Evolutionary conservation across 306 rosid genomes (phyloP).

Genomic region (Alnus glutinosa): DNA sequence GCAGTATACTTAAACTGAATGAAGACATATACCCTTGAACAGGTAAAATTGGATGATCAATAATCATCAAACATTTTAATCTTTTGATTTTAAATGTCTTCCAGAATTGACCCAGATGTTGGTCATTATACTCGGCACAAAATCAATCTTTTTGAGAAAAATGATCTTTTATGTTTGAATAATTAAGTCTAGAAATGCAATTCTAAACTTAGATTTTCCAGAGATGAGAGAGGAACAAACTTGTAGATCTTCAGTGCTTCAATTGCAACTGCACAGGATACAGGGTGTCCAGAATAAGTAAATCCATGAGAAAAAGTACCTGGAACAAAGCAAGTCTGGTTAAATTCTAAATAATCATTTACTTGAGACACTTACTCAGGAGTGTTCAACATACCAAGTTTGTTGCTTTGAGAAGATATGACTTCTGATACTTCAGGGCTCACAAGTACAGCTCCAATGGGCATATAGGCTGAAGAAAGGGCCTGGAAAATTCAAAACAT

Average conservation of each 20-base stretch:
- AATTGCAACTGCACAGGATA: slow-evolving; percentile 85
- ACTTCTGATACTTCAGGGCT: slow-evolving; percentile 87
- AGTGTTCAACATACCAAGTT: slow-evolving; percentile 62
- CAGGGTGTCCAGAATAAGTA: slow-evolving; percentile 94
- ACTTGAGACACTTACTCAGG: not conserved
- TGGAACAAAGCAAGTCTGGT: slow-evolving; percentile 27
- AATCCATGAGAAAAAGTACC: slow-evolving; percentile 82
- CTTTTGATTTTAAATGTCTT: not conserved
- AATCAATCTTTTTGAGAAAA: not conserved
- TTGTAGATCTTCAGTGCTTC: slow-evolving; percentile 90
- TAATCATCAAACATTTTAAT: not conserved
- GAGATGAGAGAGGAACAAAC: slow-evolving; percentile 43
- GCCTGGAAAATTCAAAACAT: slow-evolving; percentile 53
- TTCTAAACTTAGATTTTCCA: slow-evolving; percentile 2
- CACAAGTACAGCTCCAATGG: slow-evolving; percentile 91
- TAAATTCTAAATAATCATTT: slow-evolving; percentile 16
- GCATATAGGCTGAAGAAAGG: slow-evolving; percentile 86
- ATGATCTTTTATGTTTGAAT: not conserved
- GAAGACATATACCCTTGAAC: not conserved
- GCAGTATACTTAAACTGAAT: not conserved
- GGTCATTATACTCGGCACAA: not conserved
- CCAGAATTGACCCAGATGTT: not conserved
- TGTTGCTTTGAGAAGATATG: slow-evolving; percentile 76
- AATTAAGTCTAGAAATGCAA: not conserved
- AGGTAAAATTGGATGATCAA: not conserved